Percentiles rank a stretch among this genome's conserved stretches.
Conservation (phyloP, 129 eudicot genomes). For the Centrapalus pauciflorus region DNA sequence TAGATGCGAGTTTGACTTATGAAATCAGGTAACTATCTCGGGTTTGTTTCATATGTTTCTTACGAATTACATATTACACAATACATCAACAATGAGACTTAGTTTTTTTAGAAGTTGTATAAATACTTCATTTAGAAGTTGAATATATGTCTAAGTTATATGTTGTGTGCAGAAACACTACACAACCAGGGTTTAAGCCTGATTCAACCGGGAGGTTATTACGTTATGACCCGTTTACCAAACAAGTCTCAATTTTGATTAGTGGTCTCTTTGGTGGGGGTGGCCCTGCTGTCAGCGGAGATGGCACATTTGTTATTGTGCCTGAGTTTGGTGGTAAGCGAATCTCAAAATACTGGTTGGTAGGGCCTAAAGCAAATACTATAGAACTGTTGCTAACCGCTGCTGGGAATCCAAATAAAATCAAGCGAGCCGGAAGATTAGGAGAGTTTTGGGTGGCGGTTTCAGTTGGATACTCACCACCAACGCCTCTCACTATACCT, state of each 20-base stretch:
- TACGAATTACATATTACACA: background rate
- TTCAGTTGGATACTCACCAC: background rate
- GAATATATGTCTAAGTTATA: background rate
- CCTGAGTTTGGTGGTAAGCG: too few species aligned
- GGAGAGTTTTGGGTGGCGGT: background rate
- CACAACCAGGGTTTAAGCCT: background rate
- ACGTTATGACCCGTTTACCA: background rate
- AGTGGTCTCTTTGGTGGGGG: background rate
- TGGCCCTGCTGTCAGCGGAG: background rate
- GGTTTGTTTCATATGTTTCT: too few species aligned
- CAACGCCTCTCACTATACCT: background rate
- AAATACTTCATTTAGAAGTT: too few species aligned
- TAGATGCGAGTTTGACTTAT: constrained; percentile 21
- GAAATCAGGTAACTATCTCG: constrained; percentile 18
- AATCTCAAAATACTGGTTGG: background rate
- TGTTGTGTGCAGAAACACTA: background rate
- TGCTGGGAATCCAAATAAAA: background rate
- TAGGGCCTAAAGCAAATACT: background rate
- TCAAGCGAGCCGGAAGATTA: background rate
- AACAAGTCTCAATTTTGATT: background rate
- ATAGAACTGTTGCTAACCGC: background rate
- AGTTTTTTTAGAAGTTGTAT: too few species aligned
- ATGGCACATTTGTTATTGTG: background rate
- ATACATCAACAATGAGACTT: too few species aligned
- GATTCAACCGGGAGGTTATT: background rate